These are phyloP conservation scores for Stereum hirsutum DNA, from an alignment of 1,284 basidiomycete genomes.

Conservation along the genomic window DNA sequence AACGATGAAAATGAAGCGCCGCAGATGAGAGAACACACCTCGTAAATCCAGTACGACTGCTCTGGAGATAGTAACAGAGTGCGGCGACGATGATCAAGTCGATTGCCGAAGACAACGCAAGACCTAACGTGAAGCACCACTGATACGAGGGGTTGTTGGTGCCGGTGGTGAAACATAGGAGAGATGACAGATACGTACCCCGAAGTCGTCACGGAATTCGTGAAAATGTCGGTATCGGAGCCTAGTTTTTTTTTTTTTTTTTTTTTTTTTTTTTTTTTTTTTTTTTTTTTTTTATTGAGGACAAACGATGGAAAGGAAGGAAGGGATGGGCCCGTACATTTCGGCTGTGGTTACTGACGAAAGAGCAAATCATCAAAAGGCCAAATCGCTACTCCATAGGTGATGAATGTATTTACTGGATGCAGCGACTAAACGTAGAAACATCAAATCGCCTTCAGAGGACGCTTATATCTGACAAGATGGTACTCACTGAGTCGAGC, in stretches of 20 bases:
- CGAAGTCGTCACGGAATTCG: not conserved
- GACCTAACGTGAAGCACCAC: conserved; percentile 44
- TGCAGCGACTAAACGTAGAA: no score
- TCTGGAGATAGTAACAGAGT: conserved; percentile 33
- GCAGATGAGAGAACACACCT: conserved; percentile 10
- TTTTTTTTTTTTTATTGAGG: no score
- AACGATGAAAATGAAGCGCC: no score
- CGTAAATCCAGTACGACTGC: conserved; percentile 21
- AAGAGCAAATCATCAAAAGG: no score
- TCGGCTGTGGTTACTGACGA: conserved; percentile 25
- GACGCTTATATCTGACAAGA: conserved; percentile 18
- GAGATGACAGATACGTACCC: not conserved
- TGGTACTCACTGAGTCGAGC: conserved; percentile 20
- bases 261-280: not conserved
- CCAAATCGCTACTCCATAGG: no score
- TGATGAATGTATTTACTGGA: no score
- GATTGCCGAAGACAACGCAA: conserved; percentile 34
- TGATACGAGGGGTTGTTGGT: conserved; percentile 10
- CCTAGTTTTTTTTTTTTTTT: no score
- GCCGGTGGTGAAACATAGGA: no score
- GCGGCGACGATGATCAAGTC: conserved; percentile 39
- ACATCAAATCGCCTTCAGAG: no score
- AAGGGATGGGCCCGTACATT: conserved; percentile 27
- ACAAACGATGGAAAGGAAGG: no score
- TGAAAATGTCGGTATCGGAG: not conserved